Evolutionary conservation across 768 basidiomycete genomes (phyloP).

Genomic region (Hericium erinaceus): DNA sequence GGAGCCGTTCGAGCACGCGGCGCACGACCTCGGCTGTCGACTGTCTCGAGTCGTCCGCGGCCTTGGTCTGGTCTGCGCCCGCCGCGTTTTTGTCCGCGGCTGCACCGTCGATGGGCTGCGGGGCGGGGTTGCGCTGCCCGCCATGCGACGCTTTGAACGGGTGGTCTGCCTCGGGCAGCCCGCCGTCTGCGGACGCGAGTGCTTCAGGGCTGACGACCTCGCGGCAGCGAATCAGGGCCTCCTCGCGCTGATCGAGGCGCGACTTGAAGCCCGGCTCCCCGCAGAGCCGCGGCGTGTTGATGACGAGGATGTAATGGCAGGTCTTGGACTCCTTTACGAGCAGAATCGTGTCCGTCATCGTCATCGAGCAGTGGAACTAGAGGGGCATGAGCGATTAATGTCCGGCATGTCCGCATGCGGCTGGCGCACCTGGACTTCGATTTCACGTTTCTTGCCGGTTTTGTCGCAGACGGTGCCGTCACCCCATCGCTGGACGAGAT

Average conservation of each 20-base stretch:
- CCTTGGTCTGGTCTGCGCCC: not conserved
- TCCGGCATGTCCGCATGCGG: not conserved
- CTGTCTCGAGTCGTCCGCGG: not conserved
- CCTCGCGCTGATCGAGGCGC: conserved; percentile 52
- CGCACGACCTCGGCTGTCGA: conserved; percentile 1
- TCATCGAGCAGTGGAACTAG: conserved; percentile 94
- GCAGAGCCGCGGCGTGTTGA: conserved; percentile 92
- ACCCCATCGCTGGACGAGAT: conserved; percentile 87
- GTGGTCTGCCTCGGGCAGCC: conserved; percentile 42
- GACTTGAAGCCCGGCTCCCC: conserved; percentile 89
- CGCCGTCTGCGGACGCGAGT: conserved; percentile 17
- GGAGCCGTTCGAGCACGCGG: conserved; percentile 10
- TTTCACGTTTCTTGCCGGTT: conserved; percentile 77
- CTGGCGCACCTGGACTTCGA: conserved; percentile 85
- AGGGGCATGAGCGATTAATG: no score
- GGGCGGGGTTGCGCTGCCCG: not conserved
- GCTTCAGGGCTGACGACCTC: conserved; percentile 43
- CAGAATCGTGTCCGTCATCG: conserved; percentile 81
- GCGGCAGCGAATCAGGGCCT: conserved; percentile 69
- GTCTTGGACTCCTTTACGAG: conserved; percentile 91
- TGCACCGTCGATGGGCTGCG: conserved; percentile 5
- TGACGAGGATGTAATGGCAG: conserved; percentile 88
- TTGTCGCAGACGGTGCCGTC: conserved; percentile 93
- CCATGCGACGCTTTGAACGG: conserved; percentile 26
- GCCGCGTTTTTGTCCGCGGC: not conserved